Evolutionary conservation across 2,329 filamentous ascomycete genomes (phyloP).

Genomic region (Ophiostoma sp.): DNA sequence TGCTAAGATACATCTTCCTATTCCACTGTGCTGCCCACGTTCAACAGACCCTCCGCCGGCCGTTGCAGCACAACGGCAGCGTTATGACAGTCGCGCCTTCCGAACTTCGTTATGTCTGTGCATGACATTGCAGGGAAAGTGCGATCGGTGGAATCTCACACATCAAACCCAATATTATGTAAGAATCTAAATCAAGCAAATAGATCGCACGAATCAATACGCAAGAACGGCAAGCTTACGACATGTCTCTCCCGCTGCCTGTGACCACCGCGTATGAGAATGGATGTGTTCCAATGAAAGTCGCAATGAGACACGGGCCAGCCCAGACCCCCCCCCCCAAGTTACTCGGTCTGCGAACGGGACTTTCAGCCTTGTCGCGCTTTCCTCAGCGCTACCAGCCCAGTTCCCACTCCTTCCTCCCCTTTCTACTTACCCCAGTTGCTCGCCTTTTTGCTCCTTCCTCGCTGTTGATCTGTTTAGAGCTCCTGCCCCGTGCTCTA

Average conservation of each 20-base stretch:
- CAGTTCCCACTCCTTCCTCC: neutral
- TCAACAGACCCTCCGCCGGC: neutral
- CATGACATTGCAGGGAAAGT: neutral
- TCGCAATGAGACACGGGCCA: neutral
- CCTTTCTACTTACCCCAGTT: slow-evolving; percentile 3
- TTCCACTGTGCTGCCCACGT: neutral
- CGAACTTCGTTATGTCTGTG: neutral
- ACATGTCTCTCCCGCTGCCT: neutral
- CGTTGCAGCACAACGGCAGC: neutral
- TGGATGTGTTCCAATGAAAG: neutral
- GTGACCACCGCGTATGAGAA: no score
- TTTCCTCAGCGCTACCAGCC: slow-evolving; percentile 18
- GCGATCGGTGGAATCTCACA: neutral
- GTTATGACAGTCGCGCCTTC: neutral
- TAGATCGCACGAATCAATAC: neutral
- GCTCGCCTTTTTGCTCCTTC: neutral
- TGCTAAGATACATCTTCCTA: neutral
- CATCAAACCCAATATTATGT: neutral
- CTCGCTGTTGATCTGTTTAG: neutral
- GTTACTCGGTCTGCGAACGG: neutral
- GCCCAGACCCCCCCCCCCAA: neutral
- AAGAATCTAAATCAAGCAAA: neutral
- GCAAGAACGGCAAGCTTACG: neutral
- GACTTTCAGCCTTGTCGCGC: slow-evolving; percentile 20
- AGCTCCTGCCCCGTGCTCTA: no score